These are phyloP conservation scores for Bonia amplexicaulis DNA, from an alignment of 176 grass and related monocot species.

Conservation along the genomic window DNA sequence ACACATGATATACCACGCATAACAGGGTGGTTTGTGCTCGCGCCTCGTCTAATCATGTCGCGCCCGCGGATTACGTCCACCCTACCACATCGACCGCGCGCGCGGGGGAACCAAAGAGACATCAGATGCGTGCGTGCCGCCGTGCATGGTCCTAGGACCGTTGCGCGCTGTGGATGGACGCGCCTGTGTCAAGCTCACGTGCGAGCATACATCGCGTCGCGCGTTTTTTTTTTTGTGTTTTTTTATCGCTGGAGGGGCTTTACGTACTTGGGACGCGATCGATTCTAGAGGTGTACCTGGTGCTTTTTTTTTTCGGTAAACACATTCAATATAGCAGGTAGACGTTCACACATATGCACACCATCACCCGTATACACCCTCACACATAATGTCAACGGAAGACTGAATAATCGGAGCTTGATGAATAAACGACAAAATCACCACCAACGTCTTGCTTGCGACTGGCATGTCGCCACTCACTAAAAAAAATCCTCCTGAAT, in stretches of 20 bases:
- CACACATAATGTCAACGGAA: too few species aligned
- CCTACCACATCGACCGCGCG: not conserved
- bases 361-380: too few species aligned
- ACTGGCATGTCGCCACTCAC: too few species aligned
- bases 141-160: not conserved
- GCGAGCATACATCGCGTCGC: not conserved
- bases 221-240: too few species aligned
- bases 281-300: not conserved
- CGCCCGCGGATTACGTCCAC: not conserved
- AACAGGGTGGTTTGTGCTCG: not conserved
- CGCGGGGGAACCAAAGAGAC: not conserved
- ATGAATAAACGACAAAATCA: too few species aligned
- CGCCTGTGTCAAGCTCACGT: too few species aligned
- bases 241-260: not conserved
- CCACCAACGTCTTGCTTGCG: too few species aligned
- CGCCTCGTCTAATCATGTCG: not conserved
- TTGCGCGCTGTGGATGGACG: not conserved
- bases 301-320: too few species aligned
- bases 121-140: conserved; percentile 35
- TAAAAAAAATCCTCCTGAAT: too few species aligned
- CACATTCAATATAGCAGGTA: too few species aligned
- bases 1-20: not conserved
- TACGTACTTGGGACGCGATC: not conserved
- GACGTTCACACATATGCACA: too few species aligned
- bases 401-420: too few species aligned